Base-by-base conservation (phyloP, 768 basidiomycete genomes). In the Phylloporus arenicola region DNA sequence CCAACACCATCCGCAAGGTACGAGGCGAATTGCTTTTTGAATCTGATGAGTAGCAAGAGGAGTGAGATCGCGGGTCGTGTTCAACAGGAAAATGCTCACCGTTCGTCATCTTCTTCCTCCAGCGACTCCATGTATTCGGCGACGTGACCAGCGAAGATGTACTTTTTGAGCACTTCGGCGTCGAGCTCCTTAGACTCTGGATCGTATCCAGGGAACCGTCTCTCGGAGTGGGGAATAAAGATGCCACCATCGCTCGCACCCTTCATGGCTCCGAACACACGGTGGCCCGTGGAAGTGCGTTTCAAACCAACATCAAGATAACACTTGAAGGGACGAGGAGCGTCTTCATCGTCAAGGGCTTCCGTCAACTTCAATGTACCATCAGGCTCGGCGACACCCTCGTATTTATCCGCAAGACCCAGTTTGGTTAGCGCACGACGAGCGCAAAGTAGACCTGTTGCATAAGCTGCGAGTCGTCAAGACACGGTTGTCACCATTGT, bases 71-170 rank as follows among this genome's bases (percentile, higher is more conserved):
- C 3, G 14, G 3, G 20, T 49, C 11, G 44, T 47, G 40, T 25
- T n/a, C 11, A 45, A 43, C 17, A 11, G 19, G 27, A 39, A 50
- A 9, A 13, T 16, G 66, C 79, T 54, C 59, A 84, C 84, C 93
- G 82, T 75, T 98, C 95, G 63, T 98, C 96, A 67, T 99, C 96
- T 76, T 99, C 96, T 80, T 99, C 96, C 76, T 99, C 96, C 47
- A 98, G 76, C 50, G 84, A 88, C 75, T 98, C 91, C 96, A 99
- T 99, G 80, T 98, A 99, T 74, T 98, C 96, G 45, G 96, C 92
- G 50, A 99, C 87, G 70, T 99, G 96, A 46, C 94, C 94, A 68
- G 91, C 94, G 61, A 78, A 88, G 69, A 99, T 98, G 77, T 99
- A 99, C 74, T 95, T 95, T 70, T 95, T 92, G 65, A 98, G 77